Percentiles rank a stretch among this genome's conserved stretches.
Evolutionary conservation across 352 stramenopile genomes (phyloP).

Genomic region (Thalassiosira exigua): DNA sequence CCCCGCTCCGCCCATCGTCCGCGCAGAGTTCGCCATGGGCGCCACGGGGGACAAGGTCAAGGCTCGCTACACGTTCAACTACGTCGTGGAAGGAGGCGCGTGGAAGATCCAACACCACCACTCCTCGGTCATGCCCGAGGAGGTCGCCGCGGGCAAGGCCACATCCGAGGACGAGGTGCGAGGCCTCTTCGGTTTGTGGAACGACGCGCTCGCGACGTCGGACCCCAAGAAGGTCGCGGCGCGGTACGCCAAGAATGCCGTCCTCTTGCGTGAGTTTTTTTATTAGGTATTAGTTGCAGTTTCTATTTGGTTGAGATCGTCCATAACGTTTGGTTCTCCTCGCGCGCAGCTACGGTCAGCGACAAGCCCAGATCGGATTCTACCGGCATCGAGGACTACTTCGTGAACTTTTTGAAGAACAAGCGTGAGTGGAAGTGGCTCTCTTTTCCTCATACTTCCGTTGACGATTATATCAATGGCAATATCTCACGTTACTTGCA

Average conservation of each 20-base stretch:
- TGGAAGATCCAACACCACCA: slow-evolving; percentile 75
- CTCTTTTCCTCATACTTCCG: neutral
- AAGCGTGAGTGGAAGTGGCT: slow-evolving; percentile 25
- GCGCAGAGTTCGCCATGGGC: too few species aligned
- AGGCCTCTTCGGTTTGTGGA: slow-evolving; percentile 63
- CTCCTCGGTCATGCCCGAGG: slow-evolving; percentile 62
- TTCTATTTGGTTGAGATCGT: slow-evolving; percentile 47
- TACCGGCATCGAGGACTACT: too few species aligned
- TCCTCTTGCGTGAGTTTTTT: slow-evolving; percentile 57
- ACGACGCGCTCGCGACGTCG: slow-evolving; percentile 58
- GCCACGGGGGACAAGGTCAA: too few species aligned
- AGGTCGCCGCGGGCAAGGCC: slow-evolving; percentile 12
- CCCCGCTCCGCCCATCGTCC: too few species aligned
- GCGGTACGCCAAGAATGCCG: slow-evolving; percentile 52
- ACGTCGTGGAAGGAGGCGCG: slow-evolving; percentile 61
- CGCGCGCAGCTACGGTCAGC: too few species aligned
- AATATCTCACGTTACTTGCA: neutral
- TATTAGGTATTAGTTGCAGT: slow-evolving; percentile 63
- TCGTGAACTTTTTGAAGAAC: too few species aligned
- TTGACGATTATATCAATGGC: too few species aligned
- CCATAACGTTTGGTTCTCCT: too few species aligned
- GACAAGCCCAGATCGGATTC: too few species aligned
- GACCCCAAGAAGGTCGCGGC: slow-evolving; percentile 55
- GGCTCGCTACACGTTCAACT: slow-evolving; percentile 69
- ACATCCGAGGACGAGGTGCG: slow-evolving; percentile 46